Base-by-base conservation (phyloP, 2,329 filamentous ascomycete genomes). In the Fusarium liriodendri region DNA sequence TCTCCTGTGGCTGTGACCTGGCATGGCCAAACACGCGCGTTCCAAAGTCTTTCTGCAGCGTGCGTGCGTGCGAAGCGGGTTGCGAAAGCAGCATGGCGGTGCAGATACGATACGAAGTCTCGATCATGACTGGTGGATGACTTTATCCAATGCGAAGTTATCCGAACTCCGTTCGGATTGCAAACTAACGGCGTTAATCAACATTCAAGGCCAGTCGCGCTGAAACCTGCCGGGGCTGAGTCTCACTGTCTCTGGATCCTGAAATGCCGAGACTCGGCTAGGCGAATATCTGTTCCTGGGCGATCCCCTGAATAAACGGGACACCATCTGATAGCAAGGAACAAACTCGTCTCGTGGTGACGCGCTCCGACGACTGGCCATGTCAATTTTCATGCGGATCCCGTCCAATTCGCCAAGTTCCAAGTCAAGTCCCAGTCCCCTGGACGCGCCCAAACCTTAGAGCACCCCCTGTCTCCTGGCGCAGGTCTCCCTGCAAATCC, bases 1-100 rank as follows among this genome's bases (percentile, higher is more conserved):
- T 60, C 52, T 50, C 59, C 37, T 60, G 76, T 77, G 76, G 76
- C 76, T 77, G 75, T 77, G 76, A 57, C 60, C 50, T 57, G 59
- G 62, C 66, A 65, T 75, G 68, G 73, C 71, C 69, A 77, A 54
- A 76, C 64, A 70, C 69, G 45, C 70, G 71, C 67, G 62, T 57
- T 63, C 64, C 58, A 61, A 62, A 50, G 40, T 58, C 66, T 37
- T 62, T 38, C 60, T 57, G 45, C 45, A 40, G 50, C 70, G 60
- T 66, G 32, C 70, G 59, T 66, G 29, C 20, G 20, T 42, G 45
- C 62, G 62, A 68, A 57, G 63, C 58, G 33, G 47, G 63, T 72
- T 67, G 71, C 35, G 65, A 75, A 76, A 60, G 67, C 70, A 66
- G 47, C 45, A 72, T 55, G 72, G 72, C 74, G 37, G 74, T 75